Evolutionary conservation across 306 rosid species (phyloP).

Genomic region (Vigna angularis): DNA sequence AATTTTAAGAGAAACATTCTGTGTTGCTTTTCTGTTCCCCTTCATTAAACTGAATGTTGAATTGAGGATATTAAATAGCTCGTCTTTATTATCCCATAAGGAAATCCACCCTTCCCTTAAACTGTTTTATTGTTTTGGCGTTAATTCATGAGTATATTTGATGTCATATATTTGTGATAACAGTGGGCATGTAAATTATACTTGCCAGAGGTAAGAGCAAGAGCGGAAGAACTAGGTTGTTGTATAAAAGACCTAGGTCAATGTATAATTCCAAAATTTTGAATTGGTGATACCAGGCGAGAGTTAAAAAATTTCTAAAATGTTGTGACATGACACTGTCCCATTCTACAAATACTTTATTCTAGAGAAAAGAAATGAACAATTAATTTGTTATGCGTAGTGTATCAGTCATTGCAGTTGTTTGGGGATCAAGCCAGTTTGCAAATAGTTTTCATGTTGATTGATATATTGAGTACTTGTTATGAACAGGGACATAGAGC

Average conservation of each 20-base stretch:
- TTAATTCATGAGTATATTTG: conserved; percentile 17
- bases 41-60: not conserved
- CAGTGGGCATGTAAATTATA: not conserved
- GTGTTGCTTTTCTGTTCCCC: not conserved
- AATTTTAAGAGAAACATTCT: not conserved
- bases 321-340: conserved; percentile 28
- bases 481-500: conserved; percentile 95
- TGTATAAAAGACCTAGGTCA: conserved; percentile 12
- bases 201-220: conserved; percentile 29
- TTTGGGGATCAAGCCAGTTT: conserved; percentile 21
- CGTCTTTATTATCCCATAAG: conserved; percentile 1
- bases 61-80: conserved; percentile 10
- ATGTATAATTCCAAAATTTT: conserved; percentile 34
- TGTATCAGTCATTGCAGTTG: not conserved
- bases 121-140: conserved; percentile 14
- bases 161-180: conserved; percentile 6
- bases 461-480: conserved; percentile 37
- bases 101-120: conserved; percentile 1
- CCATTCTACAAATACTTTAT: conserved; percentile 26
- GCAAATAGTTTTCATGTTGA: conserved; percentile 15
- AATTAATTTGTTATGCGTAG: not conserved
- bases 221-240: conserved; percentile 27
- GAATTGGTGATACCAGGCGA: conserved; percentile 17
- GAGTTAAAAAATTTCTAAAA: conserved; percentile 17
- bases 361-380: not conserved